These are phyloP conservation scores for Cyberlindnera samutprakarnensis DNA, from an alignment of 805 yeast species.

Conservation along the genomic window DNA sequence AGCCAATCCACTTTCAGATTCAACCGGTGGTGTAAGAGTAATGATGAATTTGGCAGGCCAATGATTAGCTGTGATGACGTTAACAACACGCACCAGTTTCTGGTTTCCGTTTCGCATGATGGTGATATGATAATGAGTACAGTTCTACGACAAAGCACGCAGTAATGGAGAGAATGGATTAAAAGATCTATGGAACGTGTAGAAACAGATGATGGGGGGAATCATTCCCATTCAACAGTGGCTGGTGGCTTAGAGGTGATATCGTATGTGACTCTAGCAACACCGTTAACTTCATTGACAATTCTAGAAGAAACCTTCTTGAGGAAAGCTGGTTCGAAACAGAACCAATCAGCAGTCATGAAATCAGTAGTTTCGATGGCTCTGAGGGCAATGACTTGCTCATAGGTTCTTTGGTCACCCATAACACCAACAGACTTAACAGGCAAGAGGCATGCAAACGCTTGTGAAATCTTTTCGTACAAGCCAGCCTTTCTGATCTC, in stretches of 20 bases:
- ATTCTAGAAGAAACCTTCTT: conserved; percentile 92
- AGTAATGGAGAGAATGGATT: no score
- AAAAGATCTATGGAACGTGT: conserved; percentile 1
- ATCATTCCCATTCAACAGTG: conserved; percentile 97
- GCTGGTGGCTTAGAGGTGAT: conserved; percentile 99
- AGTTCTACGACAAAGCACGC: conserved; percentile 34
- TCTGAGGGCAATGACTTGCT: conserved; percentile 97
- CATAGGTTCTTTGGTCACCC: conserved; percentile 99
- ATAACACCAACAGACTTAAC: conserved; percentile 98
- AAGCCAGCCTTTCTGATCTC: conserved; percentile 92
- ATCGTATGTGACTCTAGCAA: conserved; percentile 97
- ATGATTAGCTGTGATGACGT: conserved; percentile 29
- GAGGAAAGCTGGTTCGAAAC: conserved; percentile 85
- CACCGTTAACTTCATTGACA: conserved; percentile 98
- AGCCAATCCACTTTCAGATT: conserved; percentile 50
- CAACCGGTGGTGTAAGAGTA: conserved; percentile 49
- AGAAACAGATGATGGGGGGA: not conserved
- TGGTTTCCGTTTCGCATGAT: conserved; percentile 59
- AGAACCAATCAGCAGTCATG: conserved; percentile 99
- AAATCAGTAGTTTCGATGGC: conserved; percentile 97
- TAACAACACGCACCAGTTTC: conserved; percentile 30
- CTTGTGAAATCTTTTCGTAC: conserved; percentile 90
- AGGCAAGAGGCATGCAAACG: conserved; percentile 94
- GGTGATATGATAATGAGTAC: conserved; percentile 49
- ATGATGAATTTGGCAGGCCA: conserved; percentile 38